Evolutionary conservation across 176 grass and related monocot genomes (phyloP).

Genomic region (Elymus sibiricus): DNA sequence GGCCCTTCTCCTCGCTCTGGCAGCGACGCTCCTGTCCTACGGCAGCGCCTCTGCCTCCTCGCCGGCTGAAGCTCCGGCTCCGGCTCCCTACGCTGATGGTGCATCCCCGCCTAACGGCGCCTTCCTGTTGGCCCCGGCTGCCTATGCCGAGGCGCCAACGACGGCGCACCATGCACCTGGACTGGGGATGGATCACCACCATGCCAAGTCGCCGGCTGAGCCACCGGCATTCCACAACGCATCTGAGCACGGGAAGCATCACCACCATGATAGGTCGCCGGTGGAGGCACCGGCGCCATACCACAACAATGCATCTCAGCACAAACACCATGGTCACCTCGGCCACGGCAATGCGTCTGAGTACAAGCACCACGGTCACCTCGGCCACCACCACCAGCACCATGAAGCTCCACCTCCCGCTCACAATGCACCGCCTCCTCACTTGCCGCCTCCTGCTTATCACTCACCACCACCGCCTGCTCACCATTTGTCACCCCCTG

Average conservation of each 20-base stretch:
- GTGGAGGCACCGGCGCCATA: neutral
- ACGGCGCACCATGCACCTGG: neutral
- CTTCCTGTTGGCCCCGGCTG: neutral
- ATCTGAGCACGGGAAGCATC: neutral
- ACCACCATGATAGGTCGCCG: neutral
- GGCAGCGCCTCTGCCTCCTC: neutral
- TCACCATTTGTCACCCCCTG: neutral
- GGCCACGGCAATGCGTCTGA: neutral
- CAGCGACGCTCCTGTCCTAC: neutral
- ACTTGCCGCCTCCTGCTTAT: neutral
- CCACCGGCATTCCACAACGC: conserved; percentile 7
- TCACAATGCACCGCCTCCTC: neutral
- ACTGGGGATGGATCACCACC: conserved; percentile 3
- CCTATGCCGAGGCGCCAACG: neutral
- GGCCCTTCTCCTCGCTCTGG: conserved; percentile 18
- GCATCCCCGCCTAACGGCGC: neutral
- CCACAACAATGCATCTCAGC: neutral
- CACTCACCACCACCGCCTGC: neutral
- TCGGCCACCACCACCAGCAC: neutral
- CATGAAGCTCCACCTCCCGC: neutral
- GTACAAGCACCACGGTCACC: conserved; percentile 44
- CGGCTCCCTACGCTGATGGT: neutral
- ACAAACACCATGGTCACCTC: neutral
- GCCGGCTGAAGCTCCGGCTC: neutral
- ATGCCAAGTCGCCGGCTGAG: neutral